phyloP scores from a whole-genome alignment of 139 green algal genomes.

The Yamagishiella unicocca region DNA sequence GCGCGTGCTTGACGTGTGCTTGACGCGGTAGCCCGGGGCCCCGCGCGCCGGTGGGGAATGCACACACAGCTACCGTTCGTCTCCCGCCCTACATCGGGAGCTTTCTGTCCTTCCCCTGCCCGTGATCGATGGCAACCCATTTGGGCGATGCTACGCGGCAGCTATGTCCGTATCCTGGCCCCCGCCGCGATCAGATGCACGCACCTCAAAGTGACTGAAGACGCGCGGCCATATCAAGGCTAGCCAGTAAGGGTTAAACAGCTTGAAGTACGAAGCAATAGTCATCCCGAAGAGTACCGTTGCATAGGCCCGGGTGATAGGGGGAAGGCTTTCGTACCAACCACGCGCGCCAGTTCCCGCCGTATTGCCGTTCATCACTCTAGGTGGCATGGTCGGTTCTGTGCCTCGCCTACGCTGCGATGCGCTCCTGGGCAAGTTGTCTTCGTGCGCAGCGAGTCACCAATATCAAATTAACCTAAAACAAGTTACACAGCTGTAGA shows the following conservation, averaged over 20 bases:
- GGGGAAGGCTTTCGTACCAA: conserved; percentile 71
- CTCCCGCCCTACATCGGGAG: no score
- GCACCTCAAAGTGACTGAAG: conserved; percentile 71
- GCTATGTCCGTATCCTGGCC: no score
- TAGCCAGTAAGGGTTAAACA: conserved; percentile 53
- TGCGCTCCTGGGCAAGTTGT: no score
- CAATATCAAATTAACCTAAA: no score
- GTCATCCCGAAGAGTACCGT: conserved; percentile 50
- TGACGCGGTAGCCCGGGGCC: no score
- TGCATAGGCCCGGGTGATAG: conserved; percentile 66
- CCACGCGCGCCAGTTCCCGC: background rate
- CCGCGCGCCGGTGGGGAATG: no score
- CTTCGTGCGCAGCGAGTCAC: no score
- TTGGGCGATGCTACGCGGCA: no score
- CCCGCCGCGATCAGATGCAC: background rate
- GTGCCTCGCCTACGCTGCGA: no score
- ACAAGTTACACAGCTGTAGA: no score
- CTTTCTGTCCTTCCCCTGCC: background rate
- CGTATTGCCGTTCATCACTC: background rate
- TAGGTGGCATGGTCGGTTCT: conserved; percentile 1
- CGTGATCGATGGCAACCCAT: background rate
- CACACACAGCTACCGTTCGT: no score
- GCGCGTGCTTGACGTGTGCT: no score
- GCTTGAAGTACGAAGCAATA: conserved; percentile 26
- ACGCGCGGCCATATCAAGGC: conserved; percentile 57